Base-by-base conservation (phyloP, 2,329 filamentous ascomycete species). In the Xylaria sp. region DNA sequence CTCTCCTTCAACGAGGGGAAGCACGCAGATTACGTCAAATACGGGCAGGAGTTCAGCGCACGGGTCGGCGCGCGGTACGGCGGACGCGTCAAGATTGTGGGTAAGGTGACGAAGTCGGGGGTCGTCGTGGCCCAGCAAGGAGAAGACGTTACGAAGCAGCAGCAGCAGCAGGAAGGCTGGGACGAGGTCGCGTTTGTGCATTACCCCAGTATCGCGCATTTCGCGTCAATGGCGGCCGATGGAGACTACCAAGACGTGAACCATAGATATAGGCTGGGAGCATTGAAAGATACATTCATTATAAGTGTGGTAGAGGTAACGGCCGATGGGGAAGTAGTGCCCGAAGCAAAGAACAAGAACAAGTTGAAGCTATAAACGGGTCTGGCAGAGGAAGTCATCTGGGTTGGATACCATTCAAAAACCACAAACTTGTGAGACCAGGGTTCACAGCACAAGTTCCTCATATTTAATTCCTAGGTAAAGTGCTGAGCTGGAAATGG, bases 101-200 rank as follows among this genome's bases (percentile, higher is more conserved):
- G 87, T 0, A 85, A 81, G 58, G 83, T 88, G 1, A 78, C 85
- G 11, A 69, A 66, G 15, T 60, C 63, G 2, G 63, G 58, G 14
- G 35, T 33, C 9, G 59, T 2, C 8, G 45, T 3, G 6, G 11
- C 17, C 15, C 4, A n/a, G 2, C 19, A 14, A 25, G 11, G 15
- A 28, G 42, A 15, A 23, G 45, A 47, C 15, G 23, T 31, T 31
- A 47, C 1, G 45, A 17, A 9, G n/a, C 40, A 17, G n/a, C 37
- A 14, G 42, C 19, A 23, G 19, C 43, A 40, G 38, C 31, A 42
- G 51, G 50, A 63, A 57, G 76, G 75, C 55, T 89, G 87, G 87
- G 84, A 89, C 71, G 87, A 89, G 74, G 80, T 89, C 64, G 86
- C 87, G 0, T 77, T 89, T 45, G 87, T 87, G 58, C 86, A 89